Evolutionary conservation across 257 asterid genomes (phyloP).

Genomic region (Jacaranda mimosifolia): DNA sequence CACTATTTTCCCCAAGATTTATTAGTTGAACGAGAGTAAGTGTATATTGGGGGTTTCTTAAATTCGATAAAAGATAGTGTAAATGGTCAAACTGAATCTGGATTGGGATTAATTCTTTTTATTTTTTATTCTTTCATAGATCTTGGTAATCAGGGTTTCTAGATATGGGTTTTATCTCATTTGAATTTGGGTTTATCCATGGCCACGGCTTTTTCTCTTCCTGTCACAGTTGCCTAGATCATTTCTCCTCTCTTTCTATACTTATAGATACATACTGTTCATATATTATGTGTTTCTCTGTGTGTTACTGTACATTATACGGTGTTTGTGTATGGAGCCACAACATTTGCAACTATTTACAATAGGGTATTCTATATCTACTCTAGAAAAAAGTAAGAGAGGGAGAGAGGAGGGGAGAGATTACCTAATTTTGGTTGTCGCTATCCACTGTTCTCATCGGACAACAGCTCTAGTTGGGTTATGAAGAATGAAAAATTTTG

Average conservation of each 20-base stretch:
- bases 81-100: constrained; percentile 41
- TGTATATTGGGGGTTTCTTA: constrained; percentile 17
- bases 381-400: no score
- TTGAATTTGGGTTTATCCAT: constrained; percentile 50
- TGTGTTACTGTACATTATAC: not conserved
- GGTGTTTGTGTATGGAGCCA: constrained; percentile 16
- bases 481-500: no score
- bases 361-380: no score
- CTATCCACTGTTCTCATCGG: no score
- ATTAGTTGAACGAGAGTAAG: constrained; percentile 32
- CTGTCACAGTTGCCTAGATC: constrained; percentile 93
- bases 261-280: constrained; percentile 5
- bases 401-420: no score
- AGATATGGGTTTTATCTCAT: constrained; percentile 76
- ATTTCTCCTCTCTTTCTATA: constrained; percentile 27
- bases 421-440: no score
- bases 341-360: constrained; percentile 1
- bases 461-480: no score
- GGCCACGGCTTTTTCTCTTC: constrained; percentile 79
- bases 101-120: constrained; percentile 27
- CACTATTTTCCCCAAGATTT: constrained; percentile 21
- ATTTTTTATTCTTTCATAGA: constrained; percentile 42
- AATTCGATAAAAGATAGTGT: constrained; percentile 39
- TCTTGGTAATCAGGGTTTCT: constrained; percentile 51
- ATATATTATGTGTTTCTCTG: not conserved